phyloP scores from a whole-genome alignment of 768 basidiomycete genomes.

The Tulasnella sp. region DNA sequence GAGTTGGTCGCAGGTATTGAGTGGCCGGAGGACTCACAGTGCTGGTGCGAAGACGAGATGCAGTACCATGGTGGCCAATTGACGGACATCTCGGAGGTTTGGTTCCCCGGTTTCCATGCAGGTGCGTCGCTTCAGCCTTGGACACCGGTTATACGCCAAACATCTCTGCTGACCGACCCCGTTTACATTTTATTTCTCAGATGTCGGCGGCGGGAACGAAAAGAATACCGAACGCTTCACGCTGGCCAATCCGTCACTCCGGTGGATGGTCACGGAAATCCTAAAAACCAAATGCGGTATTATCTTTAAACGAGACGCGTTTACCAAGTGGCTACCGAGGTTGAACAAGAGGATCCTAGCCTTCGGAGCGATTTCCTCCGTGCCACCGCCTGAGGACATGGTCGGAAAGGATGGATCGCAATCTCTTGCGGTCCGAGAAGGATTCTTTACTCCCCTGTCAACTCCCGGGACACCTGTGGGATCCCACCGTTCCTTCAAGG shows the following conservation, averaged over 20 bases:
- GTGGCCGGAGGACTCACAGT: neutral
- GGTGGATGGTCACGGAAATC: slow-evolving; percentile 33
- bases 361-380: neutral
- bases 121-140: slow-evolving; percentile 44
- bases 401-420: no score
- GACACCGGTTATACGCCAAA: neutral
- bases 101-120: slow-evolving; percentile 70
- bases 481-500: neutral
- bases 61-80: neutral
- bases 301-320: neutral
- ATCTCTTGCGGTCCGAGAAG: no score
- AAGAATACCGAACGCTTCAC: slow-evolving; percentile 25
- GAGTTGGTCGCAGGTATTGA: neutral
- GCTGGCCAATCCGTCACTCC: slow-evolving; percentile 28
- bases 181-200: slow-evolving; percentile 4
- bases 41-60: neutral
- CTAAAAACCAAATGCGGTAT: neutral
- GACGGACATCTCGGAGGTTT: slow-evolving; percentile 73
- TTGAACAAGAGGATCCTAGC: neutral
- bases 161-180: no score
- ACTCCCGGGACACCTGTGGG: no score
- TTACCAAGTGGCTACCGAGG: neutral
- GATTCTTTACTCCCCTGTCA: no score
- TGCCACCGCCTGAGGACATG: no score
- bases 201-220: slow-evolving; percentile 32